Evolutionary conservation across 345 rosid genomes (phyloP), one percentile per base, ranked within the genome.

Genomic region (Ailanthus altissimus): DNA sequence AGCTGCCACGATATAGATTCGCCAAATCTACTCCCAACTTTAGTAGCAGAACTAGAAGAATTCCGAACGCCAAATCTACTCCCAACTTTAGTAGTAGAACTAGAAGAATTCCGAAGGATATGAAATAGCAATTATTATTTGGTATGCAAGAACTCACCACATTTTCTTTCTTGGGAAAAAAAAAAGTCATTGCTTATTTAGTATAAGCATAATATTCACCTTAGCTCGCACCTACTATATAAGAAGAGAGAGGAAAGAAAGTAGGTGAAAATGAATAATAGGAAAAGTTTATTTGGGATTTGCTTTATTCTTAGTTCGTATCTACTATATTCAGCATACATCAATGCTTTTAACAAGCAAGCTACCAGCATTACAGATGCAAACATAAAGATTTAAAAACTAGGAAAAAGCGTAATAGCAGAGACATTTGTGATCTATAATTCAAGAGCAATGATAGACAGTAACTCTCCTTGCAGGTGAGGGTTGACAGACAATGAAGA

Each of bases 401-500:
- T 3, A 65, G 32, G 54, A 14, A 40, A 51, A 25, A 45, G 73
- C 49, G 14, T 43, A 50, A 13, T 42, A 36, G 46, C 49, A 20
- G 50, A 70, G 61, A 70, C 15, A 6, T 63, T 20, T 5, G 28
- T n/a, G 23, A 5, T 11, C 9, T 47, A 57, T 23, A 57, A 57
- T 40, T 75, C 69, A 81, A 46, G 58, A 56, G 79, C 84, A 81
- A 38, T 71, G 76, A 43, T 78, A 79, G n/a, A 82, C 47, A 46
- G 78, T 2, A 61, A 62, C 77, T 78, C 87, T 81, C 77, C 84
- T 69, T 4, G 77, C 16, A 53, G 81, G 77, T 9, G 54, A 71
- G 3, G 86, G 84, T 0, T 67, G 80, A n/a, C 81, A 76, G 23
- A 80, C 3, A 46, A 80, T 10, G 13, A 81, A 79, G 32, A 84